Base-by-base conservation (phyloP, 345 rosid genomes). In the Dipteronia dyeriana region DNA sequence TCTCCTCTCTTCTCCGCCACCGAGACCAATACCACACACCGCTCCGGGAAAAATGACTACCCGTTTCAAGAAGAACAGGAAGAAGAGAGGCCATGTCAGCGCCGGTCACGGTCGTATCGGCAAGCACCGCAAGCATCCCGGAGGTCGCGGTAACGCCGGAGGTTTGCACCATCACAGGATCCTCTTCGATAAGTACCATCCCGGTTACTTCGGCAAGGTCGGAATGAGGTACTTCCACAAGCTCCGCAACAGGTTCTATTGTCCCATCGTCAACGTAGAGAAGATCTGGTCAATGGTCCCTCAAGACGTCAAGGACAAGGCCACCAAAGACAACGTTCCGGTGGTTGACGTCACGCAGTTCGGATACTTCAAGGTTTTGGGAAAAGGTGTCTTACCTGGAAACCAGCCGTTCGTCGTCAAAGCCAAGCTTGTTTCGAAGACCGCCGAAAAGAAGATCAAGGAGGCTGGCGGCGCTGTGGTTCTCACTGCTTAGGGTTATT, bases 101-200 rank as follows among this genome's bases (percentile, higher is more conserved):
- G 97, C 97, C 20, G 96, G 96, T 0, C 96, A 92, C 11, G 96
- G 97, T 0, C 96, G 96, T 78, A 84, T 92, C 61, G 96, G 97
- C 1, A 92, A 92, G 82, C 97, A 92, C 82, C 78, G 96, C 12
- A 92, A 92, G 86, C 96, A 92, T 65, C 97, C 96, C 0, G 97
- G 97, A 71, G 97, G 97, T 67, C 90, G 97, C 2, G 96, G 97
- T 71, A 92, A 92, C 84, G 96, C 96, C 7, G 96, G 97, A 73
- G 96, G 97, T 49, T 85, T 91, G 97, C 96, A 92, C 84, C 97
- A 91, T 86, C 97, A 92, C 88, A 67, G 96, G 78, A 92, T 92
- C 87, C 92, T 92, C 73, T 91, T 92, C 85, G 96, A 91, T 91
- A 92, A 92, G 88, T 92, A 91, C 82, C 97, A 92, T 76, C 97